Base-by-base conservation (phyloP, 2,329 filamentous ascomycete genomes). In the Epichloe sp. region DNA sequence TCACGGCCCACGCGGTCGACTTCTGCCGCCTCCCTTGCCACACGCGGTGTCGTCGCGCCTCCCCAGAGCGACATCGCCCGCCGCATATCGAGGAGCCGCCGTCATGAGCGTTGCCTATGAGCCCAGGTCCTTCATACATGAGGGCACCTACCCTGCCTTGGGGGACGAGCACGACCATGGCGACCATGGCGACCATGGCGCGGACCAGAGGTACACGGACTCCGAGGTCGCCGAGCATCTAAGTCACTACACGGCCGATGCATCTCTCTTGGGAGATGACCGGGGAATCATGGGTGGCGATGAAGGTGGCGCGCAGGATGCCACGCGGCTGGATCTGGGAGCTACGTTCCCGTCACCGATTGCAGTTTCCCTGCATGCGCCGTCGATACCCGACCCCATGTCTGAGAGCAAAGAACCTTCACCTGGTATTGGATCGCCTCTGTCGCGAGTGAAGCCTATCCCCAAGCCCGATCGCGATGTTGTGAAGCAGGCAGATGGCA, bases 401-500 rank as follows among this genome's bases (percentile, higher is more conserved):
- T 58, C 63, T 19, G 64, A 65, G 34, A 63, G 63, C 51, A 68
- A 68, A 44, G 66, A 68, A 15, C 55, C 62, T 1, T 66, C 65
- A 4, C 66, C 63, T 1, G 57, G 54, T 11, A 56, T 58, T 2
- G 61, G 57, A 4, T 68, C 67, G n/a, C 63, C 65, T 12, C 59
- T 62, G 14, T 59, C 64, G 7, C 72, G 77, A 23, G 66, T 69
- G 56, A 79, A 79, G 62, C 66, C 74, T 3, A 76, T 83, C 14
- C 68, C 73, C 3, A 83, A 83, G 58, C 80, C 80, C 0, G 73
- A 78, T 34, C 76, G 80, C 35, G 68, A 75, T 40, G 72, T 75
- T 0, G 68, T 68, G 4, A 82, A 81, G 66, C 88, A 88, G 57
- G 64, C 71, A 1, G 77, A 86, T 23, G 86, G 86, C n/a, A 83